Evolutionary conservation across 495 filamentous ascomycete species (phyloP), one percentile per base, ranked within the genome.

Genomic region (Sphaerosporella brunnea): DNA sequence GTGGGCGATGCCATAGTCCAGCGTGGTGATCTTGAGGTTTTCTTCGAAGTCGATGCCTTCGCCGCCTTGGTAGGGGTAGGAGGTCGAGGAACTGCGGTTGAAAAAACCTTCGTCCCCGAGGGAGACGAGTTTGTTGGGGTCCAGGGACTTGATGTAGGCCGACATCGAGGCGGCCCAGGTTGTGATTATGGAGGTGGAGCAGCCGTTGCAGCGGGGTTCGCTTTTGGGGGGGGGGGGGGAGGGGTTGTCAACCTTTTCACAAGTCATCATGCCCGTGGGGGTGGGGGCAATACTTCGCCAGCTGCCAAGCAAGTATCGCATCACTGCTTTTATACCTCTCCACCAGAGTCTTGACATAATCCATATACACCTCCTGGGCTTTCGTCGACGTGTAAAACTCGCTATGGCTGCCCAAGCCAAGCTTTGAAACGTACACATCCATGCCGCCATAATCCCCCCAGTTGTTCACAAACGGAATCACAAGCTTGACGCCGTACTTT

Each of bases 251-350:
- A 39, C 19, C 3, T 18, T 21, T 23, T 25, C 11, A 23, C 34
- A 4, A n/a, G n/a, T n/a, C n/a, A n/a, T n/a, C 15, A 46, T 39
- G 16, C 16, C 36, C 15, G 36, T 16, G 36, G 20, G 15, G 8
- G 25, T 25, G 16, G 16, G 36, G 19, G 39, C 39, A 42, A 41
- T 55, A 53, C 39, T 78, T 79, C 16, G 65, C 64, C 10, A 79
- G 60, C 50, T 79, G 71, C 75, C 76, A 79, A 0, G 70, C 63
- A 54, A 79, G 76, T 43, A 77, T 65, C 0, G 74, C 72, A 0
- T 65, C 47, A 2, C 63, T 69, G 8, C 50, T 52, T 23, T 57
- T 66, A 60, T 78, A 78, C n/a, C 75, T 65, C 26, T 61, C 64
- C 4, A 79, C 64, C 16, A 78, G 64, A 9, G 70, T 62, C 39